Conservation (phyloP, 2,329 filamentous ascomycete genomes). For the Exophiala sideris region DNA sequence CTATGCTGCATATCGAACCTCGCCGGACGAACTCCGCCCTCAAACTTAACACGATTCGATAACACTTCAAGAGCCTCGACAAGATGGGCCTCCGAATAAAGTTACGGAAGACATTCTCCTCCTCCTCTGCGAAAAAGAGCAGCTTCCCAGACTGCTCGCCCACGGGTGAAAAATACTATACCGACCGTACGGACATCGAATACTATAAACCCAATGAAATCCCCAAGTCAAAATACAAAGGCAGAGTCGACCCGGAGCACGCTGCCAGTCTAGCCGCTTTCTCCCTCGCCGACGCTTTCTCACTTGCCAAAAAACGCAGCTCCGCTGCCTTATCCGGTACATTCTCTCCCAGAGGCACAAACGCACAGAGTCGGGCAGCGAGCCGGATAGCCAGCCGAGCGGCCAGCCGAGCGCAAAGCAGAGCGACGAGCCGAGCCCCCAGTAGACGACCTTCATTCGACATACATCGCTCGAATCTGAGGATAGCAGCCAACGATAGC, state of each 20-base stretch:
- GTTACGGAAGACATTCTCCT: constrained; percentile 23
- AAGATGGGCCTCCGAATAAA: constrained; percentile 23
- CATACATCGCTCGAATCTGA: constrained; percentile 7
- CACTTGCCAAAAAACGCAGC: constrained; percentile 14
- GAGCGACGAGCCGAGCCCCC: constrained; percentile 16
- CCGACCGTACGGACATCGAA: constrained; percentile 40
- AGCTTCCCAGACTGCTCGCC: constrained; percentile 4
- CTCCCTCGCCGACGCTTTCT: constrained; percentile 38
- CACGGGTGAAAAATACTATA: constrained; percentile 22
- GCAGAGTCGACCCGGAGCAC: constrained; percentile 46
- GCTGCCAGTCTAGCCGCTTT: constrained; percentile 43
- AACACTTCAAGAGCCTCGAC: neutral
- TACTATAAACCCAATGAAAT: constrained; percentile 49
- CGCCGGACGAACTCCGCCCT: neutral
- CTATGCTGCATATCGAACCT: neutral
- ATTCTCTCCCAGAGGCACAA: constrained; percentile 28
- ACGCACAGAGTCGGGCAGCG: constrained; percentile 27
- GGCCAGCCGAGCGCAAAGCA: constrained; percentile 4
- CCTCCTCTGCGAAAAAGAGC: constrained; percentile 8
- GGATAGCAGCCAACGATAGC: constrained; percentile 9
- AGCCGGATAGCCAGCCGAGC: neutral
- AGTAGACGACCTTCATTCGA: constrained; percentile 13
- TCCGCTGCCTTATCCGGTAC: constrained; percentile 25
- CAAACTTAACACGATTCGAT: no score
- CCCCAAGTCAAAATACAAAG: constrained; percentile 48